A percentile compares a stretch with the other conserved stretches of the same genome.
phyloP scores from a whole-genome alignment of 2,329 filamentous ascomycete genomes.

The Chrysosporium queenslandicum region DNA sequence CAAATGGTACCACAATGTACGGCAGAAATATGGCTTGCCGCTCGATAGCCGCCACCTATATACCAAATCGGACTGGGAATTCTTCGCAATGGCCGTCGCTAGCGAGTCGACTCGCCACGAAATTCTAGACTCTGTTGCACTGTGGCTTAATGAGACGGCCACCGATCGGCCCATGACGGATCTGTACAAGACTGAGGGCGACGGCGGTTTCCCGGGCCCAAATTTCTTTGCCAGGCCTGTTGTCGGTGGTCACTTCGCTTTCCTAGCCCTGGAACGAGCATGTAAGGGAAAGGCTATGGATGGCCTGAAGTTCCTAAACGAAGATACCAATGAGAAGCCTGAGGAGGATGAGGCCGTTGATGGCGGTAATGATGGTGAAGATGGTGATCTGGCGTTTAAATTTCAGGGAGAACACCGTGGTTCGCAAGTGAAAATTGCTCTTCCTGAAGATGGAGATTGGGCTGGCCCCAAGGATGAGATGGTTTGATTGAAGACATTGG shows the following conservation, averaged over 20 bases:
- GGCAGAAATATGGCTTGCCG: constrained; percentile 72
- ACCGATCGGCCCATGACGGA: constrained; percentile 72
- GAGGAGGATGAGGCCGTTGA: background rate
- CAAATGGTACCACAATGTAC: constrained; percentile 67
- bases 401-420: background rate
- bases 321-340: constrained; percentile 19
- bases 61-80: constrained; percentile 85
- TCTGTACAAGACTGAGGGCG: constrained; percentile 68
- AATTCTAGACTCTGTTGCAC: constrained; percentile 63
- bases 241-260: constrained; percentile 76
- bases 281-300: constrained; percentile 60
- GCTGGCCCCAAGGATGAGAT: background rate
- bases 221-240: constrained; percentile 75
- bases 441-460: constrained; percentile 2
- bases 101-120: constrained; percentile 56
- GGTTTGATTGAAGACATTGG: background rate
- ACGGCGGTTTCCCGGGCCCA: constrained; percentile 62
- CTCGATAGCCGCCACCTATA: constrained; percentile 75
- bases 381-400: constrained; percentile 1
- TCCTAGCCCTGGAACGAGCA: constrained; percentile 68
- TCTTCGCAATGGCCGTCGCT: constrained; percentile 73
- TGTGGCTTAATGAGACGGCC: constrained; percentile 73
- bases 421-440: constrained; percentile 10
- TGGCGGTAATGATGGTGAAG: constrained; percentile 1
- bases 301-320: constrained; percentile 42